Evolutionary conservation across 1,139 yeast species (phyloP).

Genomic region (Kodamaea derodonti): DNA sequence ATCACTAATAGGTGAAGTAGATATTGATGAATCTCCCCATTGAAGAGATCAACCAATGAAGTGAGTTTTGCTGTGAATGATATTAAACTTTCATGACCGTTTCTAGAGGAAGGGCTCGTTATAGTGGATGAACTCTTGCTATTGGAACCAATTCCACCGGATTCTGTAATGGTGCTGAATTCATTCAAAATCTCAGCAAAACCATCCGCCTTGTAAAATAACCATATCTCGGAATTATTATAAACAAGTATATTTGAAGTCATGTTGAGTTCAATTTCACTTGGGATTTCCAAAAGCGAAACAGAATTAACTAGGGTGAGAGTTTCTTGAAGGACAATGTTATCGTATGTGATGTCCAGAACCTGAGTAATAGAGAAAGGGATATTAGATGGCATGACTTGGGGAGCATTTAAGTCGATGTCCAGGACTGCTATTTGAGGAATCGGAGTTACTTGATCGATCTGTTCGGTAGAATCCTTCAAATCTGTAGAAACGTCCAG

Average conservation of each 20-base stretch:
- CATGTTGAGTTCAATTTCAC: constrained; percentile 1
- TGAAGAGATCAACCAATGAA: constrained; percentile 7
- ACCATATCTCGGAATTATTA: constrained; percentile 13
- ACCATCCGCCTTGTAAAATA: constrained; percentile 10
- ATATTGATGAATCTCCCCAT: constrained; percentile 11
- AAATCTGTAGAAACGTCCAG: too few species aligned
- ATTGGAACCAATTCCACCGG: too few species aligned
- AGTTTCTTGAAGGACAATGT: not conserved
- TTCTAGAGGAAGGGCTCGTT: too few species aligned
- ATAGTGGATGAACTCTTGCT: too few species aligned
- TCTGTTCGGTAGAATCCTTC: too few species aligned
- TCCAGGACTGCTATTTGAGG: too few species aligned
- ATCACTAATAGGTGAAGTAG: constrained; percentile 11
- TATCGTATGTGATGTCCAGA: constrained; percentile 4
- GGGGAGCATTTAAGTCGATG: too few species aligned
- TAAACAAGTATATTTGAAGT: constrained; percentile 10
- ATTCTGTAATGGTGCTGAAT: constrained; percentile 2
- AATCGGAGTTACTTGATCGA: too few species aligned
- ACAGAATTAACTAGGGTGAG: constrained; percentile 1
- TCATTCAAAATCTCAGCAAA: constrained; percentile 7
- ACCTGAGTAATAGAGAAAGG: constrained; percentile 1
- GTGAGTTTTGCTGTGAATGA: constrained; percentile 4
- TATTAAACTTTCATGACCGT: not conserved
- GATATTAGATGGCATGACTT: too few species aligned
- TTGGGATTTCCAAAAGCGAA: constrained; percentile 2